phyloP scores from a whole-genome alignment of 2,329 filamentous ascomycete species.

The Aspergillus pseudoviridinutans region DNA sequence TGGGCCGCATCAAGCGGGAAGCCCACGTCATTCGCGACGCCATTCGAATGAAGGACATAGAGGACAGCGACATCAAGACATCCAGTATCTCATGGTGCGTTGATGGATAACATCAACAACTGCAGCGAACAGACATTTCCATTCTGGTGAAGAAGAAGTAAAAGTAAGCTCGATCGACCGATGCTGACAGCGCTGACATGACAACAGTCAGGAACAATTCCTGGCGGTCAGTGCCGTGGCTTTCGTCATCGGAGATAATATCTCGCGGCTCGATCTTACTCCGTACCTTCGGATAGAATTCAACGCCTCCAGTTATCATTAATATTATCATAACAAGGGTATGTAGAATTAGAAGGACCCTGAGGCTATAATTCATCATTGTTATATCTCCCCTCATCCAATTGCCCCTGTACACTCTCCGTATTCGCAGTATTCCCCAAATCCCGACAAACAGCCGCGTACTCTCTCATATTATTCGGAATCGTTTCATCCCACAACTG shows the following conservation, averaged over 20 bases:
- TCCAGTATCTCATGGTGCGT: not conserved
- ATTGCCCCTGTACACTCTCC: slow-evolving; percentile 6
- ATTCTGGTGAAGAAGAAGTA: not conserved
- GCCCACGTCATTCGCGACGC: slow-evolving; percentile 6
- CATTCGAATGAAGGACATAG: slow-evolving; percentile 1
- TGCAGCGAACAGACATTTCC: not conserved
- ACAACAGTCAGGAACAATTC: not conserved
- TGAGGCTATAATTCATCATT: slow-evolving; percentile 16
- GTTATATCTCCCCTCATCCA: slow-evolving; percentile 12
- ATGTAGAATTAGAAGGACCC: not conserved
- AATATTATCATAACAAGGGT: not conserved
- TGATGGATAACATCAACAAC: not conserved
- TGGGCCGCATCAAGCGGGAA: slow-evolving; percentile 2
- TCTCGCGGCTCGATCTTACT: too few species aligned
- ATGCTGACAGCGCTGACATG: not conserved
- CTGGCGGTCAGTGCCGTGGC: not conserved
- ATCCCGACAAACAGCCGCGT: slow-evolving; percentile 27
- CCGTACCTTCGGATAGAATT: too few species aligned
- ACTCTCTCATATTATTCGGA: slow-evolving; percentile 32
- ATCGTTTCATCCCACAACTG: slow-evolving; percentile 32
- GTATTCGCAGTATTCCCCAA: slow-evolving; percentile 17
- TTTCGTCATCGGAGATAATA: not conserved
- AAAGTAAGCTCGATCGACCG: not conserved
- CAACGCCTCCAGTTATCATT: not conserved
- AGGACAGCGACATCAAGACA: not conserved